phyloP scores from a whole-genome alignment of 2,329 filamentous ascomycete genomes.

The Clonostachys solani region DNA sequence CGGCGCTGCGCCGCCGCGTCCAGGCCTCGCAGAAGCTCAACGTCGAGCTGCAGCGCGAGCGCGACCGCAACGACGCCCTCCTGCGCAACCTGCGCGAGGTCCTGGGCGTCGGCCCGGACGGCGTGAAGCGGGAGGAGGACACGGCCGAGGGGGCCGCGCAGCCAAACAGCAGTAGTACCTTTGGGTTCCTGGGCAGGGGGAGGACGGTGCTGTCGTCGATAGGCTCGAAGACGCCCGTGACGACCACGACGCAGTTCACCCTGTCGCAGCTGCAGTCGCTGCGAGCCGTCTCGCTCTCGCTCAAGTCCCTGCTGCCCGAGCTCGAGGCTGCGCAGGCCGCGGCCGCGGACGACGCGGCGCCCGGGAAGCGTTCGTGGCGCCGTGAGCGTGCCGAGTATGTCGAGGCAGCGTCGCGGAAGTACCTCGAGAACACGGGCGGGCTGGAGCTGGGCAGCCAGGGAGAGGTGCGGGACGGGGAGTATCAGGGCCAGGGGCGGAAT shows the following conservation, averaged over 20 bases:
- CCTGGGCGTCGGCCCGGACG: slow-evolving; percentile 22
- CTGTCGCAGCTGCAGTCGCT: slow-evolving; percentile 80
- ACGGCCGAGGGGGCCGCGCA: slow-evolving; percentile 1
- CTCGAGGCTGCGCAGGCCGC: slow-evolving; percentile 28
- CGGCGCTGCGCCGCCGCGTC: slow-evolving; percentile 67
- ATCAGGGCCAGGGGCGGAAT: slow-evolving; percentile 50
- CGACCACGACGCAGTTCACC: slow-evolving; percentile 72
- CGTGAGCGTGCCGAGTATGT: slow-evolving; percentile 78
- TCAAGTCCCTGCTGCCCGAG: slow-evolving; percentile 64
- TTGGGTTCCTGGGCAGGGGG: slow-evolving; percentile 52
- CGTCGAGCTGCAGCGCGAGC: slow-evolving; percentile 64
- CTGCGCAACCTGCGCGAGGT: slow-evolving; percentile 56
- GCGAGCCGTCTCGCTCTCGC: slow-evolving; percentile 54
- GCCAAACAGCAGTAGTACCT: slow-evolving; percentile 15
- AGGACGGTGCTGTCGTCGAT: slow-evolving; percentile 45
- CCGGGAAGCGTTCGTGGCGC: slow-evolving; percentile 51
- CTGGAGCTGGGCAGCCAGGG: slow-evolving; percentile 60
- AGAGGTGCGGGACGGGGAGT: slow-evolving; percentile 61
- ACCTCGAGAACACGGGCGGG: slow-evolving; percentile 67
- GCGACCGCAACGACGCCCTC: slow-evolving; percentile 66
- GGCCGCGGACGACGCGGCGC: slow-evolving; percentile 18
- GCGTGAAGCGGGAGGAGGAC: slow-evolving; percentile 5
- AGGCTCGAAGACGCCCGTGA: slow-evolving; percentile 51
- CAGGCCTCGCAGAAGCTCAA: slow-evolving; percentile 77
- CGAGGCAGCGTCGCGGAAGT: slow-evolving; percentile 71